phyloP scores from a whole-genome alignment of 2,329 filamentous ascomycete species.

The Pseudocercospora crystallina region DNA sequence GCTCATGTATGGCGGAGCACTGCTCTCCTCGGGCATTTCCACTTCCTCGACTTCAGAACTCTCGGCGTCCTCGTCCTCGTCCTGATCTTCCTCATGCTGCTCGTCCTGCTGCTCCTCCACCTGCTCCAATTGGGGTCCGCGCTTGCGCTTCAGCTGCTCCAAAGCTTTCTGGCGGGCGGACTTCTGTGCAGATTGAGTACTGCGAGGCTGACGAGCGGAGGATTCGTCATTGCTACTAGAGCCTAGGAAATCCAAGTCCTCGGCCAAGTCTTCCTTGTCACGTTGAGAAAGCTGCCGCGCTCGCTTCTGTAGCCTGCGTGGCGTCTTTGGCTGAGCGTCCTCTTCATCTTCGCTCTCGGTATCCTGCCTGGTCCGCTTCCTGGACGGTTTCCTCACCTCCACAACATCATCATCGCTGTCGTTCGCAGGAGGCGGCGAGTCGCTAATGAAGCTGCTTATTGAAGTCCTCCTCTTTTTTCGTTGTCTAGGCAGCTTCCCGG shows the following conservation, averaged over 20 bases:
- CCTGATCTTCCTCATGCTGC: conserved; percentile 28
- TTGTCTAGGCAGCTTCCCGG: conserved; percentile 26
- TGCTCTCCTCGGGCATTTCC: conserved; percentile 29
- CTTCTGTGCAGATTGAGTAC: conserved; percentile 33
- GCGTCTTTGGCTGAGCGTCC: conserved; percentile 27
- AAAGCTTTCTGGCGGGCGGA: conserved; percentile 44
- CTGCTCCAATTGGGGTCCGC: conserved; percentile 26
- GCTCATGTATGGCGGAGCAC: conserved; percentile 28
- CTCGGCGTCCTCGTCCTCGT: conserved; percentile 29
- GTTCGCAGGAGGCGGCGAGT: conserved; percentile 20
- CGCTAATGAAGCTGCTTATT: conserved; percentile 27
- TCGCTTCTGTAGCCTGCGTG: conserved; percentile 26
- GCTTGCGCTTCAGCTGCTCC: conserved; percentile 43
- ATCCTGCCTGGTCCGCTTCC: conserved; percentile 17
- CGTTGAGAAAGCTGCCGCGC: conserved; percentile 29
- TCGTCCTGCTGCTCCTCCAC: conserved; percentile 25
- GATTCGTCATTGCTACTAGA: conserved; percentile 34
- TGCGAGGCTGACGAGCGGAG: conserved; percentile 22
- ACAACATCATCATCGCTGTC: conserved; percentile 35
- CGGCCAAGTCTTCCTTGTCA: conserved; percentile 44
- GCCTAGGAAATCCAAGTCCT: conserved; percentile 47
- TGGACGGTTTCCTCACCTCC: conserved; percentile 17
- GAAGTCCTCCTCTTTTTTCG: conserved; percentile 15
- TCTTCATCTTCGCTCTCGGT: conserved; percentile 23
- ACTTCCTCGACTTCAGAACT: conserved; percentile 54